Evolutionary conservation across 2,329 filamentous ascomycete species (phyloP).

Genomic region (Venturia pyrina): DNA sequence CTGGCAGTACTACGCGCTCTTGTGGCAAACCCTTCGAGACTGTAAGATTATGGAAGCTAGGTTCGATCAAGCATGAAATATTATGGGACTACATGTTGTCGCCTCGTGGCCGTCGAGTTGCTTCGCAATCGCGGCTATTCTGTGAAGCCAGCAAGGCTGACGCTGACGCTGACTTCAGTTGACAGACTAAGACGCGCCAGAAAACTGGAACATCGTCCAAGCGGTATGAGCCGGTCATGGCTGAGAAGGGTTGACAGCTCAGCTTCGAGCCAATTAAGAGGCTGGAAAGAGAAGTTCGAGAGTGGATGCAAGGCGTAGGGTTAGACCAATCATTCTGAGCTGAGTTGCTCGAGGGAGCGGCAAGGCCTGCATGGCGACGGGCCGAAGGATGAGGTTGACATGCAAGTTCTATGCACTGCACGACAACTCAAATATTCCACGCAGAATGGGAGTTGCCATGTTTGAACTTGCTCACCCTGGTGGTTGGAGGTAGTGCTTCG

Average conservation of each 20-base stretch:
- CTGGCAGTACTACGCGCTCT: neutral
- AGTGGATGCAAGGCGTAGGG: neutral
- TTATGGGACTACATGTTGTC: neutral
- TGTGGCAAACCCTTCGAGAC: neutral
- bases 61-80: neutral
- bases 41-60: neutral
- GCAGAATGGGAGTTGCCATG: neutral
- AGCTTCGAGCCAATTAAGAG: neutral
- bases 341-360: neutral
- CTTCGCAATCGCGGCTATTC: neutral
- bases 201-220: neutral
- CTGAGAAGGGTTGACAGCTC: neutral
- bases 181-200: neutral
- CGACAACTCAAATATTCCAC: neutral
- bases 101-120: neutral
- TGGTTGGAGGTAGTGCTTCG: neutral
- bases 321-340: neutral
- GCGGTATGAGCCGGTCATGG: neutral
- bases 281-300: neutral
- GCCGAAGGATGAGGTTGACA: conserved; percentile 1
- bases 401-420: neutral
- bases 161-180: neutral
- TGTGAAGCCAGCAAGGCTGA: neutral
- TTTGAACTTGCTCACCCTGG: neutral
- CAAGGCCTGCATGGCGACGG: neutral